phyloP scores from a whole-genome alignment of 306 rosid species.

The Sphenostylis stenocarpa region DNA sequence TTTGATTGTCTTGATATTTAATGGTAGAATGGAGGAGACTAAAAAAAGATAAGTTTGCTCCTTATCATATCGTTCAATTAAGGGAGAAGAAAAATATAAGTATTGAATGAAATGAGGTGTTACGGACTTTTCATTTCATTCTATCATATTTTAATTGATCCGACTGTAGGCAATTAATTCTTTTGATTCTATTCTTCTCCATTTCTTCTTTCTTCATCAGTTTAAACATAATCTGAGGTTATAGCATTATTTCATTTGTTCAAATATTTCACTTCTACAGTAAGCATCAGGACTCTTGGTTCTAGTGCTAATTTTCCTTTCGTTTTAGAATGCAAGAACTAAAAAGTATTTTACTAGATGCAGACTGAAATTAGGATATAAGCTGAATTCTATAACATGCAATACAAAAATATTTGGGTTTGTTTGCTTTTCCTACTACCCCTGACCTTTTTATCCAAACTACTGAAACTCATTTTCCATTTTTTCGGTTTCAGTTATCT shows the following conservation, averaged over 20 bases:
- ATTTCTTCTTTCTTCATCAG: background rate
- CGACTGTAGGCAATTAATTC: background rate
- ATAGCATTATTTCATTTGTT: slow-evolving; percentile 3
- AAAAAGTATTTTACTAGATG: slow-evolving; percentile 2
- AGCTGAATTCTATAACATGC: background rate
- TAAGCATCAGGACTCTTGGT: background rate
- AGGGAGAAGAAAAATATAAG: background rate
- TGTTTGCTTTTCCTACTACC: background rate
- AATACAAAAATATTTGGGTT: background rate
- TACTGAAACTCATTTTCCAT: background rate
- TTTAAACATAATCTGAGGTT: background rate
- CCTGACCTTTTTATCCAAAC: background rate
- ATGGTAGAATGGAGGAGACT: background rate
- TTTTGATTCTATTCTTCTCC: background rate
- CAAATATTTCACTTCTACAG: background rate
- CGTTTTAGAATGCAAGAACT: background rate
- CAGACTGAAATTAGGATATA: background rate
- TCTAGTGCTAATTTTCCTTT: background rate
- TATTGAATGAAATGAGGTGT: background rate
- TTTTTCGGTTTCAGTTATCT: background rate
- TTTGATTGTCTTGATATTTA: background rate
- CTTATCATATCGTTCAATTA: background rate
- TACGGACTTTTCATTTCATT: background rate
- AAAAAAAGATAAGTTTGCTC: background rate
- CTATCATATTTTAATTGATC: background rate